These are phyloP conservation scores for Crataegus laevigata DNA, from an alignment of 306 rosid species.

Conservation along the genomic window DNA sequence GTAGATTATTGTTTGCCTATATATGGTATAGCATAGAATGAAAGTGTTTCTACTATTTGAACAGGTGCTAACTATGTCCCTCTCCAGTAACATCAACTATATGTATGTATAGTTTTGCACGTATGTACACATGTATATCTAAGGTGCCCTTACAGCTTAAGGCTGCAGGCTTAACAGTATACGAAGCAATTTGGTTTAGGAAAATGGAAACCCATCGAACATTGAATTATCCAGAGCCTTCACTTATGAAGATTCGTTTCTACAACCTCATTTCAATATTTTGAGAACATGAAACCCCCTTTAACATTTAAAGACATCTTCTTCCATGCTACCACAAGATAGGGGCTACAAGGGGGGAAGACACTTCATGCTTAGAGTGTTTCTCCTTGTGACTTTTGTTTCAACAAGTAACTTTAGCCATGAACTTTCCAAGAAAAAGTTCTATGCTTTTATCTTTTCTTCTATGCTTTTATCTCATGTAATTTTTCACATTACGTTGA, in stretches of 20 bases:
- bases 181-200: not conserved
- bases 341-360: not conserved
- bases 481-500: not conserved
- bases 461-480: no score
- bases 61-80: not conserved
- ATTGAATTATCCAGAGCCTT: not conserved
- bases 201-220: not conserved
- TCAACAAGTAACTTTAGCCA: not conserved
- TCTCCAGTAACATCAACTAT: not conserved
- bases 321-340: not conserved
- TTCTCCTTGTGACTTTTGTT: not conserved
- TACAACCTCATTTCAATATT: not conserved
- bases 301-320: not conserved
- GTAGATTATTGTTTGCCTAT: not conserved
- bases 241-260: not conserved
- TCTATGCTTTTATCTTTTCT: no score
- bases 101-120: not conserved
- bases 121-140: not conserved
- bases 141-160: not conserved
- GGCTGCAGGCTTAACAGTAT: not conserved
- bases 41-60: not conserved
- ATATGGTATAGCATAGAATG: not conserved
- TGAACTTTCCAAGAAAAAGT: not conserved
- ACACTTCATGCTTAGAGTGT: not conserved
- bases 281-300: not conserved